Evolutionary conservation across 148 eudicot genomes (phyloP).

Genomic region (Rhododendron ferrugineum): DNA sequence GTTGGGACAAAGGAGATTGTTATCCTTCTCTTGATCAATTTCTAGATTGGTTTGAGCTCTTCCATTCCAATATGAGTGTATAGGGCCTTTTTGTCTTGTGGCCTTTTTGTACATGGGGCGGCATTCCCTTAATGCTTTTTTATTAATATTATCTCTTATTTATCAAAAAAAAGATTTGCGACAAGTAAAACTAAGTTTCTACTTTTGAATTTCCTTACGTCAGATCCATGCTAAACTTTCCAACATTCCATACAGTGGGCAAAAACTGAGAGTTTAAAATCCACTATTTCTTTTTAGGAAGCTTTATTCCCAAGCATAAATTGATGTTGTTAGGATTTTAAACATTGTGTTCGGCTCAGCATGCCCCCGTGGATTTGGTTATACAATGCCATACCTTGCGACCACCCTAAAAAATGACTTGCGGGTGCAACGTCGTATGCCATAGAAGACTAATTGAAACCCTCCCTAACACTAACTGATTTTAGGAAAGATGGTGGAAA

Average conservation of each 20-base stretch:
- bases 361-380: not conserved
- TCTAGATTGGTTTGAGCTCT: no score
- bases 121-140: no score
- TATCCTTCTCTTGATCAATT: no score
- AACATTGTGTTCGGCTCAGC: not conserved
- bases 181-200: not conserved
- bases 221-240: not conserved
- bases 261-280: not conserved
- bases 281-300: not conserved
- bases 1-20: no score
- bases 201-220: not conserved
- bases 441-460: no score
- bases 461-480: no score
- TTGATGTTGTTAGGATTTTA: not conserved
- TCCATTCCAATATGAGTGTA: no score
- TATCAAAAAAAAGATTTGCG: no score
- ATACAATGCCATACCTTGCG: not conserved
- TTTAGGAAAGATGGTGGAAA: not conserved
- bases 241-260: not conserved
- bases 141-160: no score
- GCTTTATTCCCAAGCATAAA: not conserved
- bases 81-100: no score
- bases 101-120: no score
- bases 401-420: not conserved
- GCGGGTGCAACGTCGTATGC: no score